Evolutionary conservation across 2,329 filamentous ascomycete genomes (phyloP).

Genomic region (Ophiostoma sp.): DNA sequence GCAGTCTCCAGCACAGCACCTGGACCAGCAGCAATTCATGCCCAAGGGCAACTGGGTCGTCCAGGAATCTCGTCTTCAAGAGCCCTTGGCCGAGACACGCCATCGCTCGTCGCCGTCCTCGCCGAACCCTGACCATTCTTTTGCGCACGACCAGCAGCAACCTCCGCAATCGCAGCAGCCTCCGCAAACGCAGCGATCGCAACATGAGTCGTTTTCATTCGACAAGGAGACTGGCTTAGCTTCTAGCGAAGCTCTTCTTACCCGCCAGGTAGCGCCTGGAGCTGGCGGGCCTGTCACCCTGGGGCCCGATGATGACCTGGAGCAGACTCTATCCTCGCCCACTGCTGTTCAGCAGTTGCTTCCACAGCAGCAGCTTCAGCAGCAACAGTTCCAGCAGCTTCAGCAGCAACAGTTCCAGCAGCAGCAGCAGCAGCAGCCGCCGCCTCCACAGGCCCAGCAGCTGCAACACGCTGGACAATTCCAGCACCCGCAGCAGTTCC

Average conservation of each 20-base stretch:
- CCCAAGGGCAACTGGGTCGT: slow-evolving; percentile 14
- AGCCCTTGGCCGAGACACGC: slow-evolving; percentile 15
- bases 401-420: slow-evolving; percentile 19
- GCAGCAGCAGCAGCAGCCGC: slow-evolving; percentile 12
- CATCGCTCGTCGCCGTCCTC: slow-evolving; percentile 5
- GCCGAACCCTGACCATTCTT: slow-evolving; percentile 8
- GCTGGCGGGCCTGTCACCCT: not conserved
- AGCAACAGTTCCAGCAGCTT: slow-evolving; percentile 1
- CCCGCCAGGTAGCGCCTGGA: slow-evolving; percentile 11
- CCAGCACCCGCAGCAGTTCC: not conserved
- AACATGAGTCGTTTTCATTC: slow-evolving; percentile 36
- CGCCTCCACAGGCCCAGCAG: not conserved
- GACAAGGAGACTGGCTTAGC: slow-evolving; percentile 49
- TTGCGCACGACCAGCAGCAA: not conserved
- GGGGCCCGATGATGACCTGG: not conserved
- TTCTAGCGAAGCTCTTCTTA: slow-evolving; percentile 13
- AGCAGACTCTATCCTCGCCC: not conserved
- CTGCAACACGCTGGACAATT: not conserved
- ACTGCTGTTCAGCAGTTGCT: not conserved
- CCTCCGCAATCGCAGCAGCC: slow-evolving; percentile 20
- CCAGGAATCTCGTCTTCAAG: slow-evolving; percentile 15
- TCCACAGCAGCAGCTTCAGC: slow-evolving; percentile 1
- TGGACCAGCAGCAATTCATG: not conserved
- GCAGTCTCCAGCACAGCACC: not conserved
- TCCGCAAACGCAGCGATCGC: not conserved